These are phyloP conservation scores for Plasmodium adleri DNA, from an alignment of 169 alveolate species.

Conservation along the genomic window DNA sequence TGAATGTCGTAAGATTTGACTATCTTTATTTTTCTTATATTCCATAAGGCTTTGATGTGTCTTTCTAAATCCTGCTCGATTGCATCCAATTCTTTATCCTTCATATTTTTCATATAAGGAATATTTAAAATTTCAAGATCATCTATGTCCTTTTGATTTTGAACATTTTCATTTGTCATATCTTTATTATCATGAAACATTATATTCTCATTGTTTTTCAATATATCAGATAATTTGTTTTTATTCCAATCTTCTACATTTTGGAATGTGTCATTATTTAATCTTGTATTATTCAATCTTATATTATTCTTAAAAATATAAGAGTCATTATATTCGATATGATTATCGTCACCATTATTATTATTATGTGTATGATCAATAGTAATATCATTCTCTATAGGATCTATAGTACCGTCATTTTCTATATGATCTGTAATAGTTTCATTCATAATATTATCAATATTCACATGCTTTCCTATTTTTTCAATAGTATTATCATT, in stretches of 20 bases:
- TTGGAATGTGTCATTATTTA: not conserved
- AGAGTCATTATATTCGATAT: not conserved
- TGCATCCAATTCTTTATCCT: slow-evolving; percentile 67
- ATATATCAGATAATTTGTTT: not conserved
- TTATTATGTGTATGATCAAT: not conserved
- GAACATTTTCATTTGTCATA: not conserved
- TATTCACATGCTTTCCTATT: no score
- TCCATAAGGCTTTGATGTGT: slow-evolving; percentile 73
- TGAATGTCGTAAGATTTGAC: slow-evolving; percentile 16
- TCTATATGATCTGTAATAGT: no score
- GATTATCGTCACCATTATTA: not conserved
- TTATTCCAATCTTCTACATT: slow-evolving; percentile 1
- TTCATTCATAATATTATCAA: no score
- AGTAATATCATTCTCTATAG: not conserved
- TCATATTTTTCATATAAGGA: slow-evolving; percentile 54
- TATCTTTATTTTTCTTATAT: slow-evolving; percentile 44
- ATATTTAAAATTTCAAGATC: slow-evolving; percentile 21
- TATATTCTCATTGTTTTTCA: not conserved
- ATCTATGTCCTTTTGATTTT: slow-evolving; percentile 6
- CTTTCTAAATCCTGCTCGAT: slow-evolving; percentile 72
- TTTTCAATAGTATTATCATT: not conserved
- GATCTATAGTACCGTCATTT: not conserved
- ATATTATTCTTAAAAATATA: no score
- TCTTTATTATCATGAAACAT: not conserved
- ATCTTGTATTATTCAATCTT: not conserved